phyloP scores from a whole-genome alignment of 108 stramenopile genomes.

The Skeletonema potamos region DNA sequence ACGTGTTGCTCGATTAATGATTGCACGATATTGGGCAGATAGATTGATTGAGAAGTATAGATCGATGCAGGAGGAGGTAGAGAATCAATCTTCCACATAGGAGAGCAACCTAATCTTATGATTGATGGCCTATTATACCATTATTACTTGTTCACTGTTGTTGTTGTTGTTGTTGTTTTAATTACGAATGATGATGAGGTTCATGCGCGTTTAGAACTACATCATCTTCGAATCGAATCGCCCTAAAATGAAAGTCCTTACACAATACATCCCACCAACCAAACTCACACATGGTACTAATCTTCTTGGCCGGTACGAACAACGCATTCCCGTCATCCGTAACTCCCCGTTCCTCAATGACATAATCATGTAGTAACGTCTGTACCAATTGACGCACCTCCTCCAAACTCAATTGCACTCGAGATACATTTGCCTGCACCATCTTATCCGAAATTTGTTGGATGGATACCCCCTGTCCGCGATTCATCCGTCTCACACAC shows the following conservation, averaged over 20 bases:
- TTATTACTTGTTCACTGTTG: no score
- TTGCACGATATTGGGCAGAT: conserved; percentile 86
- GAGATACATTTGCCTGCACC: conserved; percentile 78
- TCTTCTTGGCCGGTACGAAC: conserved; percentile 57
- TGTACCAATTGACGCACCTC: conserved; percentile 91
- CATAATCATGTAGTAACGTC: conserved; percentile 84
- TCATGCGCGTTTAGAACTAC: conserved; percentile 74
- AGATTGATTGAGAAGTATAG: conserved; percentile 53
- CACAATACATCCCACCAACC: conserved; percentile 66
- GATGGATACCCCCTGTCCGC: conserved; percentile 67
- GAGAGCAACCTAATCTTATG: no score
- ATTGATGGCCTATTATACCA: background rate
- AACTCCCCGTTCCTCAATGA: conserved; percentile 59
- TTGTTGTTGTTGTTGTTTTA: no score
- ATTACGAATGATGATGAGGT: conserved; percentile 82
- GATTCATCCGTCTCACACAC: conserved; percentile 67
- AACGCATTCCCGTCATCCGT: conserved; percentile 53
- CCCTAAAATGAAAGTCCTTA: conserved; percentile 83
- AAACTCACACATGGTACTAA: conserved; percentile 79
- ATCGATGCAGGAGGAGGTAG: background rate
- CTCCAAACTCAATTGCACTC: conserved; percentile 82
- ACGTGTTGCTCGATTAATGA: conserved; percentile 76
- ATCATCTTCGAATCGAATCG: conserved; percentile 81
- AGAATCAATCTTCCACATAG: background rate
- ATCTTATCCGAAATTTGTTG: conserved; percentile 69